Evolutionary conservation across 164 flowering plant species (phyloP).

Genomic region (Vitis labrusca): DNA sequence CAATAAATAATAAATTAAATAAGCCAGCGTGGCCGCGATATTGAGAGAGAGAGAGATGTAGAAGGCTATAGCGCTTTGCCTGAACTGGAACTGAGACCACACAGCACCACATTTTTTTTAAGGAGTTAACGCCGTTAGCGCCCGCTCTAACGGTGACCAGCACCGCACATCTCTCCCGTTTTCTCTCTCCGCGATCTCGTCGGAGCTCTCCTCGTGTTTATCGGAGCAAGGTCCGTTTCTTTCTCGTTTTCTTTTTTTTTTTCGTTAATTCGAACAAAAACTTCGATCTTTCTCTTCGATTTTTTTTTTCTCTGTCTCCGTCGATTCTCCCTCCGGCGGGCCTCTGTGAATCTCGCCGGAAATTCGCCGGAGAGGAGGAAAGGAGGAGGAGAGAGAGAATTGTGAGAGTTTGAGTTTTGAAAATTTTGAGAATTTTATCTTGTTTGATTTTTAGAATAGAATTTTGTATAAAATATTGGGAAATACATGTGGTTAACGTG

Average conservation of each 20-base stretch:
- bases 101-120: no score
- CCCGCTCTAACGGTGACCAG: no score
- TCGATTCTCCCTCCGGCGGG: no score
- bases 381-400: slow-evolving; percentile 3
- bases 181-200: background rate
- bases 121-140: no score
- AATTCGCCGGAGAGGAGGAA: background rate
- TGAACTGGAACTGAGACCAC: no score
- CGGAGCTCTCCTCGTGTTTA: background rate
- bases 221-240: background rate
- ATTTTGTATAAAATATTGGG: no score
- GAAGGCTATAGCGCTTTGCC: no score
- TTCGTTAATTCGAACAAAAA: background rate
- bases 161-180: no score
- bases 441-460: background rate
- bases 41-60: no score
- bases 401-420: background rate
- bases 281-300: background rate
- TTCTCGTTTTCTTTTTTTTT: background rate
- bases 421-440: background rate
- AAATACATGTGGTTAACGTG: slow-evolving; percentile 49
- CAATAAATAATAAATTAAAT: no score
- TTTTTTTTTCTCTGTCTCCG: no score
- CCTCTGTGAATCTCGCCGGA: background rate
- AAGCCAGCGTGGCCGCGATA: no score